phyloP scores from a whole-genome alignment of 805 yeast genomes.

The Wickerhamomyces canadensis region DNA sequence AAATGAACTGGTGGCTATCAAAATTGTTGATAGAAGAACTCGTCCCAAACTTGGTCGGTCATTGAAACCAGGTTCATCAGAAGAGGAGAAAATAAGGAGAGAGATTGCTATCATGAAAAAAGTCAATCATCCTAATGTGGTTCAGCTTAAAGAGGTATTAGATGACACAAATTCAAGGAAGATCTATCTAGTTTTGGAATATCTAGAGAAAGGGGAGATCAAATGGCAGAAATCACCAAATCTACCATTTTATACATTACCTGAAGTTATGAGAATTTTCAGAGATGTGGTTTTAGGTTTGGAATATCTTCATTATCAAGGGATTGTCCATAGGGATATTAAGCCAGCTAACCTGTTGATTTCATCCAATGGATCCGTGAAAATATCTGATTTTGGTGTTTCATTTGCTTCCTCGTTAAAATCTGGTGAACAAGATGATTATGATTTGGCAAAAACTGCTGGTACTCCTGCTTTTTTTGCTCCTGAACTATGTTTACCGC shows the following conservation, averaged over 20 bases:
- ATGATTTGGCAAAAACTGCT: conserved; percentile 90
- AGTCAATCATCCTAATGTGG: conserved; percentile 91
- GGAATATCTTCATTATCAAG: conserved; percentile 86
- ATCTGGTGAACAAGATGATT: conserved; percentile 51
- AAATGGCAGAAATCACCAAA: conserved; percentile 62
- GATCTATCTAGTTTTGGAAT: conserved; percentile 86
- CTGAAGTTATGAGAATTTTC: conserved; percentile 64
- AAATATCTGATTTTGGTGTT: conserved; percentile 96
- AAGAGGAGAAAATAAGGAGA: conserved; percentile 71
- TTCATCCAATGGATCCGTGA: conserved; percentile 64
- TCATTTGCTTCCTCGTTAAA: conserved; percentile 56
- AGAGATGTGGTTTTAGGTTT: conserved; percentile 83
- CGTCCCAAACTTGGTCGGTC: conserved; percentile 47
- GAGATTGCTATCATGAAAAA: conserved; percentile 94
- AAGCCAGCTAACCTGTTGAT: conserved; percentile 90
- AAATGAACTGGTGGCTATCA: conserved; percentile 78
- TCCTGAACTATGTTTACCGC: conserved; percentile 78
- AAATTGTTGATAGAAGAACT: conserved; percentile 77
- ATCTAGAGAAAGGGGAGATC: conserved; percentile 85
- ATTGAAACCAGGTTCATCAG: conserved; percentile 37
- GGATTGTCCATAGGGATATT: conserved; percentile 90
- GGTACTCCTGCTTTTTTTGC: conserved; percentile 98
- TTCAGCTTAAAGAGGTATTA: conserved; percentile 75
- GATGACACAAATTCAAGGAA: conserved; percentile 82
- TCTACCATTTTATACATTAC: conserved; percentile 63